Conservation (phyloP, 2,329 filamentous ascomycete genomes). For the Aspergillus sp. region DNA sequence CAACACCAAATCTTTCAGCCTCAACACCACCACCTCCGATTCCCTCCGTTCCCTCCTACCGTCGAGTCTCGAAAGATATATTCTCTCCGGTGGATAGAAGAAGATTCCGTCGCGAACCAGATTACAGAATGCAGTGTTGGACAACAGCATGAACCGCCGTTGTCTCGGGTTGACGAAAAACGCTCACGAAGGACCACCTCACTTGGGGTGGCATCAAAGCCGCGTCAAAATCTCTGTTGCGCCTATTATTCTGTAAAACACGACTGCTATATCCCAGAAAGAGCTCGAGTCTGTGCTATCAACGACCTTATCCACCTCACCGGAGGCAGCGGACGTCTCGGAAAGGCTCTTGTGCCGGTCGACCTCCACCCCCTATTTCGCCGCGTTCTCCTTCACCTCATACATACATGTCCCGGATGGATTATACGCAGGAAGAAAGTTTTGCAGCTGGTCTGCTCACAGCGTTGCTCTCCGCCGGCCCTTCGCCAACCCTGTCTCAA, state of each 20-base stretch:
- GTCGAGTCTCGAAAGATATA: too few species aligned
- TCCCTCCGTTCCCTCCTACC: too few species aligned
- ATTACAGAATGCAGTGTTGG: constrained; percentile 14
- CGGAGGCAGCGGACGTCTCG: constrained; percentile 8
- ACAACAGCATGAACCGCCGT: constrained; percentile 19
- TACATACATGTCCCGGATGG: constrained; percentile 20
- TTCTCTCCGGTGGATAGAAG: neutral
- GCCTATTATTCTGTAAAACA: too few species aligned
- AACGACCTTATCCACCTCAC: neutral
- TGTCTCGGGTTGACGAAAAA: neutral
- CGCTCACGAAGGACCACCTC: neutral
- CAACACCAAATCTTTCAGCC: neutral
- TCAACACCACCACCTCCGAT: neutral
- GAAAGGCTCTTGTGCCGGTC: neutral
- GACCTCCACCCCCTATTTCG: constrained; percentile 2
- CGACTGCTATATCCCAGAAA: too few species aligned
- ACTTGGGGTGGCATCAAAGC: neutral
- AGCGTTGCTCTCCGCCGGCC: constrained; percentile 21
- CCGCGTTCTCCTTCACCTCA: constrained; percentile 1
- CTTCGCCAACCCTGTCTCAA: constrained; percentile 20
- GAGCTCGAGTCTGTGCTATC: too few species aligned
- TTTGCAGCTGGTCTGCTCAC: constrained; percentile 30
- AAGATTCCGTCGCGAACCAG: neutral
- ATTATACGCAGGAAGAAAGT: constrained; percentile 23
- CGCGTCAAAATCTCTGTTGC: neutral